Percentiles rank a stretch among this genome's conserved stretches.
Evolutionary conservation across 2,329 filamentous ascomycete genomes (phyloP).

Genomic region (Fusarium siculi): DNA sequence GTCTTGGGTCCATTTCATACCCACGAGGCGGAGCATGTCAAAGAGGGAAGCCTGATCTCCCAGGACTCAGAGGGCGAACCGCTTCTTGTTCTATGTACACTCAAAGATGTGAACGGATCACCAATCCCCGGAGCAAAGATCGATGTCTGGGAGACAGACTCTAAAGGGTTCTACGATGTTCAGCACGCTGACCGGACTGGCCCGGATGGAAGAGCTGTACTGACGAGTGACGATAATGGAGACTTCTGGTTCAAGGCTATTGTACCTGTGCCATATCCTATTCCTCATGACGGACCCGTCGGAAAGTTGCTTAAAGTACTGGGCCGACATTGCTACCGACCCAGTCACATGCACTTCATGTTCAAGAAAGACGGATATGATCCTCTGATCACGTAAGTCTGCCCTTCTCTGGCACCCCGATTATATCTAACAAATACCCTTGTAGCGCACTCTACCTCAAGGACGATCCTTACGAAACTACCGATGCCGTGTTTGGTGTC

Average conservation of each 20-base stretch:
- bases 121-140: slow-evolving; percentile 72
- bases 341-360: slow-evolving; percentile 89
- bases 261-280: slow-evolving; percentile 85
- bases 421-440: background rate
- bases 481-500: slow-evolving; percentile 24
- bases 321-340: slow-evolving; percentile 80
- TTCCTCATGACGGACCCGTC: slow-evolving; percentile 86
- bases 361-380: slow-evolving; percentile 62
- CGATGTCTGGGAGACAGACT: slow-evolving; percentile 84
- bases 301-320: slow-evolving; percentile 74
- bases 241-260: slow-evolving; percentile 84
- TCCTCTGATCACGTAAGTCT: slow-evolving; percentile 24
- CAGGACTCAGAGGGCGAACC: slow-evolving; percentile 73
- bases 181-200: slow-evolving; percentile 69
- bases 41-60: slow-evolving; percentile 67
- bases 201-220: slow-evolving; percentile 46
- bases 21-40: slow-evolving; percentile 68
- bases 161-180: slow-evolving; percentile 79
- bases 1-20: slow-evolving; percentile 87
- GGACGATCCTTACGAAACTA: slow-evolving; percentile 18
- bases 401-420: rapidly evolving
- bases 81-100: slow-evolving; percentile 72
- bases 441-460: slow-evolving; percentile 18
- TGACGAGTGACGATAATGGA: slow-evolving; percentile 44
- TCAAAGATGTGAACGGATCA: slow-evolving; percentile 69